Base-by-base conservation (phyloP, 2,329 filamentous ascomycete species). In the Ampelomyces quisqualis region DNA sequence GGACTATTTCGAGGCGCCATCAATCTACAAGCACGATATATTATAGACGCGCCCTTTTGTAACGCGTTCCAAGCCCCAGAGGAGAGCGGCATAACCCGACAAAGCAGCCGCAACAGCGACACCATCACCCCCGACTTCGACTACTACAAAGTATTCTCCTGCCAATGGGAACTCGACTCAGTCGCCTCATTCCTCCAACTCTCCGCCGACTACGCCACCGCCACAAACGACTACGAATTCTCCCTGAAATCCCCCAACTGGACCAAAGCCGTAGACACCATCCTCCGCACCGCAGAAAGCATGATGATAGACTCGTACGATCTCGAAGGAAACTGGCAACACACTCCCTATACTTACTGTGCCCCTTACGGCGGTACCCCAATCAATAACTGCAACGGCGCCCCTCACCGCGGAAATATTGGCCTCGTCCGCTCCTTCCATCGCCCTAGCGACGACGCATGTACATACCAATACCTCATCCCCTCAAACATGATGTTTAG, bases 401-500 rank as follows among this genome's bases (percentile, higher is more conserved):
- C 71, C 32, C 74, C 75, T 1, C 69, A 75, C 41, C 62, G 65
- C 36, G 70, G 69, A 33, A 62, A 66, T 39, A 76, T 74, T n/a
- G 74, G 74, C 1, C 64, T 77, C 2, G 58, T 77, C 5, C 67
- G 74, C 24, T 71, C 68, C 0, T 74, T 72, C 47, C 76, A 77
- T 55, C 65, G 74, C 7, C 75, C 75, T 4, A 70, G 67, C 15
- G 75, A 77, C 47, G 74, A 77, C 44, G 60, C 72, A 1, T 75
- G 73, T 9, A 75, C 73, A 24, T 77, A 69, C 44, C 73, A 77
- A 47, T 70, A 73, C 40, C 68, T 77, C 30, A 71, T 76, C 30
- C 74, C 74, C 0, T 66, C 66, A 13, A 78, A 77, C 40, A 89
- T 89, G 84, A 87, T 88, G 84, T 84, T 89, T 53, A 74, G 81